phyloP scores from a whole-genome alignment of 2,329 filamentous ascomycete species.

The Neonectria coccinea region DNA sequence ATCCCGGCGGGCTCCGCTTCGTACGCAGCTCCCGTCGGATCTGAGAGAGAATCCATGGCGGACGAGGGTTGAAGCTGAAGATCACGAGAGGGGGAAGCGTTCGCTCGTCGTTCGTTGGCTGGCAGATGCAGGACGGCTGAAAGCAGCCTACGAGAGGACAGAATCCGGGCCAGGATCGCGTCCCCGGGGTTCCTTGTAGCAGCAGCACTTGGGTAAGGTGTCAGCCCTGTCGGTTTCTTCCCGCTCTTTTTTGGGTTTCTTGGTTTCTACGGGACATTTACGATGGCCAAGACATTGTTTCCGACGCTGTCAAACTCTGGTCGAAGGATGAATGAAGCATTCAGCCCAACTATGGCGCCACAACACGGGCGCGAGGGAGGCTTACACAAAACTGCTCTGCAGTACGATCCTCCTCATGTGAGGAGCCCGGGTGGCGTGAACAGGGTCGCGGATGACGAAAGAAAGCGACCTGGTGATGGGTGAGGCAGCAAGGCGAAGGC shows the following conservation, averaged over 20 bases:
- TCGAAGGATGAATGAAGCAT: neutral
- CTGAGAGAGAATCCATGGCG: slow-evolving; percentile 20
- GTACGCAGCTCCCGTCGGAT: slow-evolving; percentile 31
- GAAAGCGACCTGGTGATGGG: slow-evolving; percentile 12
- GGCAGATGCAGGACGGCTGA: neutral
- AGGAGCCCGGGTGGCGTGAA: slow-evolving; percentile 17
- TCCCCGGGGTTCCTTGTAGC: slow-evolving; percentile 21
- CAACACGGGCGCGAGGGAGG: neutral
- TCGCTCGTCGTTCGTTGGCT: neutral
- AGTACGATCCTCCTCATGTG: slow-evolving; percentile 1
- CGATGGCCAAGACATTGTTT: neutral
- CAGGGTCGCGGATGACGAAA: slow-evolving; percentile 19
- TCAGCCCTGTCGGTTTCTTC: slow-evolving; percentile 21
- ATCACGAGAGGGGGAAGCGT: neutral
- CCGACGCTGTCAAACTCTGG: neutral
- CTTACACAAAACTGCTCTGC: neutral
- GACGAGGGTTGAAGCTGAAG: slow-evolving; percentile 3
- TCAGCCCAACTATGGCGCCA: neutral
- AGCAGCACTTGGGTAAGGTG: slow-evolving; percentile 7
- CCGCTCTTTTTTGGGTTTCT: neutral
- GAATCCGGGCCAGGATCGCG: slow-evolving; percentile 32
- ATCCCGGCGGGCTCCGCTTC: slow-evolving; percentile 40
- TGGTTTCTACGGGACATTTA: neutral
- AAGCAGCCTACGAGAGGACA: slow-evolving; percentile 34
- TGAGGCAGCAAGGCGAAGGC: slow-evolving; percentile 11